A percentile compares a stretch with the other conserved stretches of the same genome.
Evolutionary conservation across 1,284 basidiomycete species (phyloP).

Genomic region (Sporisorium reilianum): DNA sequence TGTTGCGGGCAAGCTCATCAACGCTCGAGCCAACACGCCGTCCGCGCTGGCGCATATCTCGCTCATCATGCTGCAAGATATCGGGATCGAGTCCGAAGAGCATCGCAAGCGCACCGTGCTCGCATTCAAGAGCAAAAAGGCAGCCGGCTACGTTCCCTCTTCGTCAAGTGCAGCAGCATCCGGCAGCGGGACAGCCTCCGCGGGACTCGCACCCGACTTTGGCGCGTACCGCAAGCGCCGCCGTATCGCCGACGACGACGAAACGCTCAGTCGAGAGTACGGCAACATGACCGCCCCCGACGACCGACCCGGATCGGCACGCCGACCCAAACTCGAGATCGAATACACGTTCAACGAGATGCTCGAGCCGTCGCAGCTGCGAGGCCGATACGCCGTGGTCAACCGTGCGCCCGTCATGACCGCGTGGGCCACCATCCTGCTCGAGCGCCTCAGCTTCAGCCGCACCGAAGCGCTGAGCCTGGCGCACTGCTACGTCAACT

Average conservation of each 20-base stretch:
- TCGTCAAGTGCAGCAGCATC: background rate
- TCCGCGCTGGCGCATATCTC: constrained; percentile 44
- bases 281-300: constrained; percentile 45
- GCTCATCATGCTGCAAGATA: constrained; percentile 50
- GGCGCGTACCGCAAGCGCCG: constrained; percentile 33
- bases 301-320: constrained; percentile 6
- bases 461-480: constrained; percentile 89
- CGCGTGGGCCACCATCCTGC: constrained; percentile 88
- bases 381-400: constrained; percentile 76
- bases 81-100: constrained; percentile 52
- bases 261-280: constrained; percentile 50
- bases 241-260: constrained; percentile 42
- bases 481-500: constrained; percentile 90
- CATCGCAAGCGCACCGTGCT: constrained; percentile 49
- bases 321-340: constrained; percentile 19
- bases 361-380: constrained; percentile 42
- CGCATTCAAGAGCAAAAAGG: constrained; percentile 54
- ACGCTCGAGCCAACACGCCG: constrained; percentile 48
- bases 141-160: constrained; percentile 34
- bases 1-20: constrained; percentile 57
- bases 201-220: constrained; percentile 35
- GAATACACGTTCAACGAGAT: constrained; percentile 59
- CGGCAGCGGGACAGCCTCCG: background rate
- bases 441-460: constrained; percentile 85
- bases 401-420: constrained; percentile 96